Evolutionary conservation across 2,329 filamentous ascomycete genomes (phyloP).

Genomic region (Ciborinia camelliae): DNA sequence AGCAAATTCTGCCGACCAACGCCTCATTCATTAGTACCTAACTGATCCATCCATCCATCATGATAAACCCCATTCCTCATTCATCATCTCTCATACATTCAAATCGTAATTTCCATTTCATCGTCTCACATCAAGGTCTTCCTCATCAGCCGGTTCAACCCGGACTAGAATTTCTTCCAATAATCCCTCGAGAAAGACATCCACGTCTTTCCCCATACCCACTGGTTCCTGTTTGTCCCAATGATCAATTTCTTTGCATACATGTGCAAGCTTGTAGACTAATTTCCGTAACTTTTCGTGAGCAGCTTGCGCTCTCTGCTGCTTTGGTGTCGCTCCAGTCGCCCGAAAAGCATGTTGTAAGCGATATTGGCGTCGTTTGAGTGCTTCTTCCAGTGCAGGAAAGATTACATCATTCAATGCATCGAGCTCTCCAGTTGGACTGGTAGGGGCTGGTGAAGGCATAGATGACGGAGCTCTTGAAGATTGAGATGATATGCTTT

Average conservation of each 20-base stretch:
- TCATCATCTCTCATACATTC: conserved; percentile 11
- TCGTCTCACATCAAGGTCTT: conserved; percentile 30
- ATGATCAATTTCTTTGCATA: conserved; percentile 87
- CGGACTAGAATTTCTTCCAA: conserved; percentile 90
- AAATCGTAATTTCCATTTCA: conserved; percentile 21
- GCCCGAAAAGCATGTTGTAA: conserved; percentile 42
- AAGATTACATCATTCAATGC: conserved; percentile 89
- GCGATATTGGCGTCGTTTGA: conserved; percentile 71
- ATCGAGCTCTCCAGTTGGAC: conserved; percentile 69
- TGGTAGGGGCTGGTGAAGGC: conserved; percentile 54
- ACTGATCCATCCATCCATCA: conserved; percentile 17
- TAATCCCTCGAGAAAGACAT: conserved; percentile 84
- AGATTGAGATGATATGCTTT: conserved; percentile 30
- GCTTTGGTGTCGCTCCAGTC: conserved; percentile 51
- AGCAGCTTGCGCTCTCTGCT: conserved; percentile 65
- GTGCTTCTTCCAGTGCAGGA: conserved; percentile 84
- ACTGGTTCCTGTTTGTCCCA: conserved; percentile 84
- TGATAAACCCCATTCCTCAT: not conserved
- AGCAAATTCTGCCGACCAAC: conserved; percentile 19
- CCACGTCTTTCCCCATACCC: conserved; percentile 88
- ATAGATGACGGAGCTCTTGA: conserved; percentile 47
- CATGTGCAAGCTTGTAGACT: conserved; percentile 75
- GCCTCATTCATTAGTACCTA: conserved; percentile 17
- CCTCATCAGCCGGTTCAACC: conserved; percentile 71
- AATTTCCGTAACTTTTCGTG: conserved; percentile 81